Evolutionary conservation across 2,329 filamentous ascomycete genomes (phyloP).

Genomic region (Neofusicoccum sp.): DNA sequence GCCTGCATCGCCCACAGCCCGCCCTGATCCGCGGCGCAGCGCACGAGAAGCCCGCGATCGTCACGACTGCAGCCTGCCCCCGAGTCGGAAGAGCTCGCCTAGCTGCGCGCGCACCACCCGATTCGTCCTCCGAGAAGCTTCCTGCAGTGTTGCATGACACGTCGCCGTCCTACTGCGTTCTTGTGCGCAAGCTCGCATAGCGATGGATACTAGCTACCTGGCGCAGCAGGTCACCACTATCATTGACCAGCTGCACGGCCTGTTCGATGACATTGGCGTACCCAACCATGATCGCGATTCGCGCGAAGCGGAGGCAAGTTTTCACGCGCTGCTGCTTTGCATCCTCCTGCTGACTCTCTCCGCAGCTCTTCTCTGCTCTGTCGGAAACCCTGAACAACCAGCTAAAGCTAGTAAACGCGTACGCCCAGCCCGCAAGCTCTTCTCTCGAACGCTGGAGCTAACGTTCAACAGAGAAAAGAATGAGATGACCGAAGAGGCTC

Average conservation of each 20-base stretch:
- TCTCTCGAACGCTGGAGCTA: slow-evolving; percentile 17
- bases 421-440: slow-evolving; percentile 28
- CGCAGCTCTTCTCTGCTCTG: slow-evolving; percentile 82
- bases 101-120: slow-evolving; percentile 2
- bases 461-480: slow-evolving; percentile 70
- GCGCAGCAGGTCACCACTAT: slow-evolving; percentile 94
- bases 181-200: slow-evolving; percentile 15
- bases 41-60: slow-evolving; percentile 1
- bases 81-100: slow-evolving; percentile 3
- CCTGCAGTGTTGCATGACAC: slow-evolving; percentile 15
- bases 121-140: not conserved
- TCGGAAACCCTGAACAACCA: slow-evolving; percentile 92
- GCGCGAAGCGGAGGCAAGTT: slow-evolving; percentile 79
- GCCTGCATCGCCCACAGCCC: not conserved
- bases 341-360: slow-evolving; percentile 24
- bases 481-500: slow-evolving; percentile 83
- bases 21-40: not conserved
- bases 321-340: not conserved
- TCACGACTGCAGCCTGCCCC: not conserved
- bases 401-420: slow-evolving; percentile 74
- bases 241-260: slow-evolving; percentile 84
- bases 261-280: slow-evolving; percentile 98
- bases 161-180: not conserved
- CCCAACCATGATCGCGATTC: slow-evolving; percentile 86
- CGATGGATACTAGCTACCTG: slow-evolving; percentile 88